phyloP scores from a whole-genome alignment of 768 basidiomycete species.

The Galerina marginata region DNA sequence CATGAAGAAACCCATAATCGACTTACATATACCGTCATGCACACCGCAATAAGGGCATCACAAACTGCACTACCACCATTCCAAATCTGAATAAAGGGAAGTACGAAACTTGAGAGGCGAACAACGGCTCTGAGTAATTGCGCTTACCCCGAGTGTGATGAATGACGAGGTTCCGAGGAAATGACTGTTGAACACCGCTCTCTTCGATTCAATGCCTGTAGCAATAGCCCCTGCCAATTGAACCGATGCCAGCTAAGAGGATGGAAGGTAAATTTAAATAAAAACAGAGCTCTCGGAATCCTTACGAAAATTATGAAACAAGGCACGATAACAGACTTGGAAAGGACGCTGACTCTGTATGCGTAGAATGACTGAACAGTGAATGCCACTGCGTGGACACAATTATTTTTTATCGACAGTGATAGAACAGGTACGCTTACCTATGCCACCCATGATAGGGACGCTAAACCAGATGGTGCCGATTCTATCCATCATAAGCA shows the following conservation, averaged over 20 bases:
- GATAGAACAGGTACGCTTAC: background rate
- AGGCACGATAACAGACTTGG: conserved; percentile 6
- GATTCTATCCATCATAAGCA: conserved; percentile 11
- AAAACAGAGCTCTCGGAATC: background rate
- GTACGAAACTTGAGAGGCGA: background rate
- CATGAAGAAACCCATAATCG: background rate
- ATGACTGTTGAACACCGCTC: conserved; percentile 4
- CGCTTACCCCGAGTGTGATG: conserved; percentile 10
- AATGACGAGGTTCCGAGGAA: conserved; percentile 9
- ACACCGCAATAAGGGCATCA: conserved; percentile 13
- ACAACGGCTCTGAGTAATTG: no score
- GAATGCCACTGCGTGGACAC: conserved; percentile 7
- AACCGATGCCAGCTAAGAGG: conserved; percentile 6
- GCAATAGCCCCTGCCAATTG: conserved; percentile 15
- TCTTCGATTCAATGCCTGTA: conserved; percentile 11
- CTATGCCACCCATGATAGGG: conserved; percentile 16
- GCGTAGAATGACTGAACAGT: conserved; percentile 12
- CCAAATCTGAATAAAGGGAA: conserved; percentile 7
- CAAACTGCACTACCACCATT: conserved; percentile 14
- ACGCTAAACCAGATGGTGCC: conserved; percentile 15
- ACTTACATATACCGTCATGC: conserved; percentile 15
- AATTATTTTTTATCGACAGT: background rate
- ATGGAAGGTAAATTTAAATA: no score
- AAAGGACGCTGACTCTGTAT: conserved; percentile 13
- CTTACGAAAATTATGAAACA: conserved; percentile 13